Percentiles rank a stretch among this genome's conserved stretches.
Evolutionary conservation across 148 eudicot genomes (phyloP).

Genomic region (Rhododendron kiyosumense): DNA sequence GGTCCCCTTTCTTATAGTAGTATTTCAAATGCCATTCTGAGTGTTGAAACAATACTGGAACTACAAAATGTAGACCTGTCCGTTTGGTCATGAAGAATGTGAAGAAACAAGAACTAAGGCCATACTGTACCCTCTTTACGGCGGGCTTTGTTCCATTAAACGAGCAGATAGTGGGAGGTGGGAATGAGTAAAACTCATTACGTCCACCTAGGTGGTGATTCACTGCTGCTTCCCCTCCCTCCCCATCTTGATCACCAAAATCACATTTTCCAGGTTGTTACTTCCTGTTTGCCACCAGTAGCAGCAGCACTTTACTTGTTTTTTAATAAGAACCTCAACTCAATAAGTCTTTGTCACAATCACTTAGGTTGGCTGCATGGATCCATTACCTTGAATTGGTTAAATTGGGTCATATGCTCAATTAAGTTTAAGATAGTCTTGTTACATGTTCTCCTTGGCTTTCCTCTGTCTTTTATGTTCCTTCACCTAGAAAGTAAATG

Average conservation of each 20-base stretch:
- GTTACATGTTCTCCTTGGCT: neutral
- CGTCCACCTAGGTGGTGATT: neutral
- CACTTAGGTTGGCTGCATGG: neutral
- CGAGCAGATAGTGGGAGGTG: neutral
- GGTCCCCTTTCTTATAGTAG: neutral
- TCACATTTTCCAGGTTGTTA: conserved; percentile 3
- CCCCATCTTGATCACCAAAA: neutral
- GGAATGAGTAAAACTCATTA: neutral
- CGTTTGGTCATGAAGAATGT: neutral
- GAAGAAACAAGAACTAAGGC: neutral
- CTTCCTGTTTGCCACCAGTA: neutral
- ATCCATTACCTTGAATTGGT: neutral
- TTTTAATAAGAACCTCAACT: neutral
- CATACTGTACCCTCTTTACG: neutral
- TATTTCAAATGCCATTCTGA: neutral
- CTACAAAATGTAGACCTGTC: neutral
- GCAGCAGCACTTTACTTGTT: neutral
- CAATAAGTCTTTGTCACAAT: neutral
- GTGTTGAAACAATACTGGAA: neutral
- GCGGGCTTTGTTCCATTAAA: neutral
- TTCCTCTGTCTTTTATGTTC: neutral
- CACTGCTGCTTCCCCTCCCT: neutral
- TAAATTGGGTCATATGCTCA: neutral
- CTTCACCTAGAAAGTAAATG: neutral
- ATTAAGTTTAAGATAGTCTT: neutral